These are phyloP conservation scores for Dentiscutata heterogama DNA, from an alignment of 371 early-diverging fungal species.

Conservation along the genomic window DNA sequence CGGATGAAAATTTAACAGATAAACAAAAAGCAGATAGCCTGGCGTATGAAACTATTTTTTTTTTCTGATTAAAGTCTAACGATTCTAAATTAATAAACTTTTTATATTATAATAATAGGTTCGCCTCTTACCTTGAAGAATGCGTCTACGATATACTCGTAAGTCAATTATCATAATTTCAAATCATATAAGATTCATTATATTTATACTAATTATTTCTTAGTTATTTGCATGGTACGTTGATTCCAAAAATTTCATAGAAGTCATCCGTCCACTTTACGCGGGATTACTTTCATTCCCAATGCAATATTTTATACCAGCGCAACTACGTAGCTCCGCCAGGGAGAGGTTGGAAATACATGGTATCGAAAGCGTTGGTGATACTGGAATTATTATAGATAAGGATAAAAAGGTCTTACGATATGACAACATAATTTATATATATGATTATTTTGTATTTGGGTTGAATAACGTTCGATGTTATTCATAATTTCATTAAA, in stretches of 20 bases:
- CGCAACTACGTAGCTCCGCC: constrained; percentile 67
- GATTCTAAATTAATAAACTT: not conserved
- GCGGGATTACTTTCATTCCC: constrained; percentile 72
- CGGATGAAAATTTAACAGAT: constrained; percentile 58
- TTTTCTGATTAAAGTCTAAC: not conserved
- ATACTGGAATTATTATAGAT: constrained; percentile 48
- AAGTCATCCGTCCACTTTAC: constrained; percentile 71
- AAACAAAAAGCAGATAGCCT: constrained; percentile 64
- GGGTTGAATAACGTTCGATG: not conserved
- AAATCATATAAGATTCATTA: not conserved
- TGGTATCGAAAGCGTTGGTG: constrained; percentile 57
- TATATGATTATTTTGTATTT: not conserved
- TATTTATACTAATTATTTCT: not conserved
- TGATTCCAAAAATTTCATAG: constrained; percentile 75
- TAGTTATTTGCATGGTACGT: constrained; percentile 76
- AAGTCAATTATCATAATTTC: constrained; percentile 27
- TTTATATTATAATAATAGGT: constrained; percentile 51
- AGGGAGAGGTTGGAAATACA: constrained; percentile 64
- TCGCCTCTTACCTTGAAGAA: constrained; percentile 60
- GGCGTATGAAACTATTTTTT: constrained; percentile 54
- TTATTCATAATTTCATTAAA: not conserved
- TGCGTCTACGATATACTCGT: constrained; percentile 68
- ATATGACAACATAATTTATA: too few relatives aligned
- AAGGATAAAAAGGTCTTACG: not conserved
- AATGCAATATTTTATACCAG: constrained; percentile 67